phyloP scores from a whole-genome alignment of 495 filamentous ascomycete species.

The Hypoxylon subgilvum region DNA sequence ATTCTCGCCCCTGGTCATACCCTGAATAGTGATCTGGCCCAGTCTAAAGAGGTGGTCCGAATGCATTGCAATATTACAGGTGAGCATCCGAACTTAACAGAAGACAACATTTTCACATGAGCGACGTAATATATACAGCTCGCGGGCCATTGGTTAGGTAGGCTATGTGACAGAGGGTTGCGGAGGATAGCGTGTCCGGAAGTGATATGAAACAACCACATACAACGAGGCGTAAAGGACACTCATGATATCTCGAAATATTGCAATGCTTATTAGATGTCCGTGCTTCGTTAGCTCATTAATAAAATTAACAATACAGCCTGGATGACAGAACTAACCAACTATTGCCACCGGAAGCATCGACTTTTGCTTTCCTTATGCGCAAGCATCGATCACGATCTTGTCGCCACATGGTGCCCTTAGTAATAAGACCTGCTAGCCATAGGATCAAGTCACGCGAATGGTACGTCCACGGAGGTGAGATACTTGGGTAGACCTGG shows the following conservation, averaged over 20 bases:
- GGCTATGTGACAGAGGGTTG: not conserved
- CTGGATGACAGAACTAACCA: too few relatives aligned
- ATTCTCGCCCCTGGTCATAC: not conserved
- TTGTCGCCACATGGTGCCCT: not conserved
- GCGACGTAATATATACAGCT: slow-evolving; percentile 7
- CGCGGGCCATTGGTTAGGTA: slow-evolving; percentile 5
- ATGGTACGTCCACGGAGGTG: not conserved
- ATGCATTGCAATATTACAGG: slow-evolving; percentile 22
- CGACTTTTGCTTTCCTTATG: too few relatives aligned
- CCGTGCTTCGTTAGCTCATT: too few relatives aligned
- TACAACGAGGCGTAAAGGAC: not conserved
- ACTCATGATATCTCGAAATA: not conserved
- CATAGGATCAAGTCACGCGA: not conserved
- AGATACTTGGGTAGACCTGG: not conserved
- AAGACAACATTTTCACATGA: slow-evolving; percentile 6
- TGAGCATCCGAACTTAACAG: slow-evolving; percentile 3
- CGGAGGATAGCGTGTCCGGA: slow-evolving; percentile 8
- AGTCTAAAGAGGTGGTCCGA: slow-evolving; percentile 26
- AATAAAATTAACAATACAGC: too few relatives aligned
- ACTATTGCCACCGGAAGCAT: too few relatives aligned
- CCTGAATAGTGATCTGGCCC: slow-evolving; percentile 14
- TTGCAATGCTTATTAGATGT: too few relatives aligned
- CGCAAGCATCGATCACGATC: not conserved
- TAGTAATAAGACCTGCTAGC: not conserved
- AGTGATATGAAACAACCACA: not conserved